Conservation (phyloP, 306 rosid species). For the Malus domestica region DNA sequence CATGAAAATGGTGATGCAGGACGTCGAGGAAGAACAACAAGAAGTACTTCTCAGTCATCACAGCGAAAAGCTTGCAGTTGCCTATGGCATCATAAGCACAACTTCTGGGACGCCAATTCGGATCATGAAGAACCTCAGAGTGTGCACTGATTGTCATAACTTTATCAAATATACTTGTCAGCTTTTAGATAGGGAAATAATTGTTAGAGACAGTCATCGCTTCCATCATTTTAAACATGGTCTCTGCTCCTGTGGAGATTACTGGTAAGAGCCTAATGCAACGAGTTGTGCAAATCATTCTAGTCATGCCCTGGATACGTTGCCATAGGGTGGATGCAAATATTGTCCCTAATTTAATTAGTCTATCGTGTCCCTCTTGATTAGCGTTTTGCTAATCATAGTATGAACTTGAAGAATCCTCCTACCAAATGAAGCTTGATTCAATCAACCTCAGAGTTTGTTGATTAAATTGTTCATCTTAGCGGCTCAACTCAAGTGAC, state of each 20-base stretch:
- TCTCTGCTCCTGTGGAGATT: constrained; percentile 66
- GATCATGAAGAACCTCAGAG: constrained; percentile 64
- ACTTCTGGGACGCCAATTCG: constrained; percentile 42
- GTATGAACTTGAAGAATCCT: not conserved
- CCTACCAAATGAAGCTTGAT: not conserved
- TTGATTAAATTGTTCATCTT: too few species aligned
- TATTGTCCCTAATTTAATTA: too few species aligned
- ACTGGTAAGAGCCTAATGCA: constrained; percentile 41
- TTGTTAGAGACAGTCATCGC: constrained; percentile 59
- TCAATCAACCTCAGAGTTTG: too few species aligned
- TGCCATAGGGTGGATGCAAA: not conserved
- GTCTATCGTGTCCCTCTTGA: not conserved
- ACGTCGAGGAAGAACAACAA: constrained; percentile 74
- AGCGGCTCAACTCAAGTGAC: too few species aligned
- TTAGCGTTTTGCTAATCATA: not conserved
- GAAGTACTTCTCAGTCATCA: constrained; percentile 60
- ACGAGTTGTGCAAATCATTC: constrained; percentile 1
- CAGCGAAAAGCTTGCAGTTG: constrained; percentile 72
- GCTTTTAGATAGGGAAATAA: constrained; percentile 55
- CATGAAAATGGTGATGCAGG: constrained; percentile 49
- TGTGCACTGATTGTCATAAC: constrained; percentile 65
- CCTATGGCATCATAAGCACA: constrained; percentile 47
- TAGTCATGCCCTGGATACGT: not conserved
- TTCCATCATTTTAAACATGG: constrained; percentile 69
- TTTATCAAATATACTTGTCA: constrained; percentile 64